Evolutionary conservation across 768 basidiomycete genomes (phyloP), one percentile per base, ranked within the genome.

Genomic region (Rhodotorula diobovata): DNA sequence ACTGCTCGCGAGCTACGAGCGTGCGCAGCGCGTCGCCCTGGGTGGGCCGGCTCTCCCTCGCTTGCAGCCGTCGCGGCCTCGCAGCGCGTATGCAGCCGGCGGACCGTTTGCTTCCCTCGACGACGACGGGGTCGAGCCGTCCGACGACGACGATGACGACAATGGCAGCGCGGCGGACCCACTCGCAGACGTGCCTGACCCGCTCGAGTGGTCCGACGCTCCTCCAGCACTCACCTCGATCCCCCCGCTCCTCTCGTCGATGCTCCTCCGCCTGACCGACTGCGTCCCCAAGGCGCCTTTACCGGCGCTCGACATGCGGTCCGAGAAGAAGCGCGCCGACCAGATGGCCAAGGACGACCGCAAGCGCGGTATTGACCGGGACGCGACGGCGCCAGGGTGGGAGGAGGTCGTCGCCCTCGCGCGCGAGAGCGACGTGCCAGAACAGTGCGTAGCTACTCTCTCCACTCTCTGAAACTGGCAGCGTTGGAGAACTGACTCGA

Each of bases 401-500:
- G 57, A 58, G 37, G 66, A 71, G 41, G 70, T 71, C 5, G 25
- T 71, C 4, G 62, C 48, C 1, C 50, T 67, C 4, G 70, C 61
- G 41, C 54, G 61, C 25, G 66, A 67, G 43, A 48, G 30, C 9
- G 54, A 28, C 28, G 41, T 71, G 21, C 43, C 32, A 28, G 62
- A 59, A 21, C 56, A 39, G 65, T 67, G 50, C 30, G 66, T 55
- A n/a, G n/a, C 21, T 9, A 0, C 21, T n/a, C 16, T 41, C 41
- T 43, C 41, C 25, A 6, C 21, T 18, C 39, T 7, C 12, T 43
- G 39, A 32, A 23, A 0, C 4, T 32, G 39, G 14, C n/a, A 30
- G 4, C 28, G 32, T 23, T 23, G 5, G 18, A 34, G 28, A 2
- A 15, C 30, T 54, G n/a, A 53, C n/a, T 11, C 2, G 23, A 20